Base-by-base conservation (phyloP, 345 rosid species). In the Arabis hirsuta region DNA sequence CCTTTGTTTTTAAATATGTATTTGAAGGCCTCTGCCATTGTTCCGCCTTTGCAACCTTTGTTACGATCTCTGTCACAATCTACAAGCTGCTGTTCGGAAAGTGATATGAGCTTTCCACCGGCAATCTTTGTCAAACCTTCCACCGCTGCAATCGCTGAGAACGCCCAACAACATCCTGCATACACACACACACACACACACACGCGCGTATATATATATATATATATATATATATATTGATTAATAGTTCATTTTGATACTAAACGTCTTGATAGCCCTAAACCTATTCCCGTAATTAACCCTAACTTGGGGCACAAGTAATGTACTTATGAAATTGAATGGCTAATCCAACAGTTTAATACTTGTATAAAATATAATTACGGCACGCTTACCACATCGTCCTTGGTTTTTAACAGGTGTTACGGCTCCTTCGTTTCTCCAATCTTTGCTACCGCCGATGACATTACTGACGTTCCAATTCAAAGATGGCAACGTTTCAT, bases 131-230 rank as follows among this genome's bases (percentile, higher is more conserved):
- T 77, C 10, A 81, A 53, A 55, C 90, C 88, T 79, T 88, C 89
- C 20, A 81, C 75, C 8, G 87, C 89, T 60, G 88, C 90, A 53
- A 82, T 80, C 0, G 89, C 82, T 7, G 88, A 81, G 74, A 84
- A 88, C 45, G 90, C 90, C 93, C 88, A 86, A 55, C 93, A 88
- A 79, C 76, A 43, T 7, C 86, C 93, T 86, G 73, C 32, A 19
- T 22, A 22, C 0, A 22, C 24, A 22, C 24, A 22, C 24, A 22
- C 24, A 22, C 24, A 22, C 2, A 22, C 24, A 22, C 24, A 22
- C 22, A 22, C 22, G 2, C 22, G 2, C 22, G n/a, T n/a, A n/a
- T 16, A 16, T 16, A 22, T 22, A 22, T 2, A 22, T 2, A 22
- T 2, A 22, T 2, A 22, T 2, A 22, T 22, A 22, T 32, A 51